Evolutionary conservation across 2,329 filamentous ascomycete species (phyloP).

Genomic region (Neopestalotiopsis sp.): DNA sequence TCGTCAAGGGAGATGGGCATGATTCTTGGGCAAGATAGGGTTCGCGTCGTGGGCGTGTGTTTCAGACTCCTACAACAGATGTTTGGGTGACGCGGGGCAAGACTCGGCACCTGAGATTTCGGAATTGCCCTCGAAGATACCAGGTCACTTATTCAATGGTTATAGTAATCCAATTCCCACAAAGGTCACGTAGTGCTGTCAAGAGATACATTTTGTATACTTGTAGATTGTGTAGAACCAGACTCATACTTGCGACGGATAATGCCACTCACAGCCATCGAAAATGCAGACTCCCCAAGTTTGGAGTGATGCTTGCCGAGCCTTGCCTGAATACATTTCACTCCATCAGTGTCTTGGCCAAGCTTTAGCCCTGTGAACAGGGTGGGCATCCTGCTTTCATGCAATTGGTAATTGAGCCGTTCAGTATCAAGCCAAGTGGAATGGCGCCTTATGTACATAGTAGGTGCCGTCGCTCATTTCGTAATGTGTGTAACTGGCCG

Average conservation of each 20-base stretch:
- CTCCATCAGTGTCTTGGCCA: background rate
- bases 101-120: background rate
- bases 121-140: background rate
- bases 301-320: background rate
- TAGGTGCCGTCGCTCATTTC: background rate
- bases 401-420: background rate
- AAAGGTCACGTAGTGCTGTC: too few species aligned
- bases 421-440: background rate
- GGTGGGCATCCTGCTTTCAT: background rate
- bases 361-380: background rate
- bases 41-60: constrained; percentile 5
- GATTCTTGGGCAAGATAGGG: background rate
- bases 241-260: background rate
- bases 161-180: too few species aligned
- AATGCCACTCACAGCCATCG: background rate
- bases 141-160: background rate
- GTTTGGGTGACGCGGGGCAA: background rate
- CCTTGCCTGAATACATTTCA: background rate
- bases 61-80: constrained; percentile 12
- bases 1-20: background rate
- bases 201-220: background rate
- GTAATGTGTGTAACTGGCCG: background rate
- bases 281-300: background rate
- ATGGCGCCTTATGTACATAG: background rate
- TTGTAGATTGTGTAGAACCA: background rate